Evolutionary conservation across 805 yeast species (phyloP).

Genomic region (Ogataea philodendri): DNA sequence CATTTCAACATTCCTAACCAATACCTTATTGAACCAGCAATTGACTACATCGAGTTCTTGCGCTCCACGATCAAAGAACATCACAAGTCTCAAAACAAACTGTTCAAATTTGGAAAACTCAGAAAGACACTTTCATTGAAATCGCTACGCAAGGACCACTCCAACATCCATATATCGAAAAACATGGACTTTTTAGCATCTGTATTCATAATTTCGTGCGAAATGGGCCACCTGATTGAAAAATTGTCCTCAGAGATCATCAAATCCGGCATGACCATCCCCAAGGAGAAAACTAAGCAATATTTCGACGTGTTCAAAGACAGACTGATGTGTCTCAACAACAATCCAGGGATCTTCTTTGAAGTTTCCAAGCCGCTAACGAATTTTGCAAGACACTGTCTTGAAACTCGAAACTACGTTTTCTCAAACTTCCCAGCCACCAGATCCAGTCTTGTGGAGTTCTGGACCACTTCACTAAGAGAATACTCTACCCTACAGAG

Average conservation of each 20-base stretch:
- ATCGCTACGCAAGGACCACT: conserved; percentile 7
- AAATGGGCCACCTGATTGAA: conserved; percentile 12
- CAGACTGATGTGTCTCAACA: conserved; percentile 5
- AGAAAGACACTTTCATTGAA: conserved; percentile 6
- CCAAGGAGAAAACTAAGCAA: conserved; percentile 13
- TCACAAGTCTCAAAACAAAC: conserved; percentile 9
- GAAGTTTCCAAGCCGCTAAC: conserved; percentile 26
- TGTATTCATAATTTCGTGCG: conserved; percentile 13
- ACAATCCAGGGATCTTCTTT: conserved; percentile 19
- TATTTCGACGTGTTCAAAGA: conserved; percentile 14
- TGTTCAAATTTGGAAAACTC: conserved; percentile 6
- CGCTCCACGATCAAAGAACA: conserved; percentile 16
- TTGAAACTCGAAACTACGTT: conserved; percentile 19
- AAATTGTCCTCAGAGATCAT: conserved; percentile 10
- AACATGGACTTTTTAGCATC: conserved; percentile 11
- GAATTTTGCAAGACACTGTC: conserved; percentile 31
- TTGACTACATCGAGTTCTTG: conserved; percentile 18
- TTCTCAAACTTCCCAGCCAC: conserved; percentile 23
- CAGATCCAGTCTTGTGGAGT: conserved; percentile 20
- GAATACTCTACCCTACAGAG: conserved; percentile 24
- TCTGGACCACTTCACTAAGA: conserved; percentile 28
- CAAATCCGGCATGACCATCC: conserved; percentile 7
- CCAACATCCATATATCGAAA: conserved; percentile 4
- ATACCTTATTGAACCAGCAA: conserved; percentile 21
- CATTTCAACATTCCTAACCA: conserved; percentile 30